Conservation (phyloP, 306 rosid genomes). For the Prunus persica region DNA sequence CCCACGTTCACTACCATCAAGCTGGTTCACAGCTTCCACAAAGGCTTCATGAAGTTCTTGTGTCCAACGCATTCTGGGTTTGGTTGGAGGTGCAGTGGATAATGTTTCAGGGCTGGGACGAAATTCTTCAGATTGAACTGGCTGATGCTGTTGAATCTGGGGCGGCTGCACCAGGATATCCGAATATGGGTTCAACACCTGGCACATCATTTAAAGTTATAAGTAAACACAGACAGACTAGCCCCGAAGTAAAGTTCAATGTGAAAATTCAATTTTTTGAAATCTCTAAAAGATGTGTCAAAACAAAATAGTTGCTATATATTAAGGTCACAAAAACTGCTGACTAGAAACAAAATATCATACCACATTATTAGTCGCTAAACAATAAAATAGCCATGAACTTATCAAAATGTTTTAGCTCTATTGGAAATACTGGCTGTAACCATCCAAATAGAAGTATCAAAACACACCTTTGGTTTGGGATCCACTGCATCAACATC, state of each 20-base stretch:
- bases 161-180: constrained; percentile 44
- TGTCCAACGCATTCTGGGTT: constrained; percentile 96
- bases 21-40: constrained; percentile 83
- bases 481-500: constrained; percentile 49
- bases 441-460: constrained; percentile 9
- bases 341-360: neutral
- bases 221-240: constrained; percentile 10
- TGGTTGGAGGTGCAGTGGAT: constrained; percentile 47
- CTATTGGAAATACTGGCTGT: neutral
- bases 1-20: constrained; percentile 91
- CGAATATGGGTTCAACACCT: constrained; percentile 34
- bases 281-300: neutral
- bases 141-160: constrained; percentile 36
- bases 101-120: constrained; percentile 35
- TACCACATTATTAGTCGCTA: neutral
- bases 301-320: neutral
- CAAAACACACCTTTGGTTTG: constrained; percentile 53
- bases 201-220: neutral
- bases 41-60: constrained; percentile 95
- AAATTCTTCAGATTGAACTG: constrained; percentile 43
- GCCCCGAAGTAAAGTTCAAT: constrained; percentile 6
- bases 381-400: neutral
- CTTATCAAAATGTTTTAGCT: neutral
- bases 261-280: constrained; percentile 17
- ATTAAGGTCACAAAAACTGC: neutral